Base-by-base conservation (phyloP, 2,329 filamentous ascomycete genomes). In the Aspergillus sp. region DNA sequence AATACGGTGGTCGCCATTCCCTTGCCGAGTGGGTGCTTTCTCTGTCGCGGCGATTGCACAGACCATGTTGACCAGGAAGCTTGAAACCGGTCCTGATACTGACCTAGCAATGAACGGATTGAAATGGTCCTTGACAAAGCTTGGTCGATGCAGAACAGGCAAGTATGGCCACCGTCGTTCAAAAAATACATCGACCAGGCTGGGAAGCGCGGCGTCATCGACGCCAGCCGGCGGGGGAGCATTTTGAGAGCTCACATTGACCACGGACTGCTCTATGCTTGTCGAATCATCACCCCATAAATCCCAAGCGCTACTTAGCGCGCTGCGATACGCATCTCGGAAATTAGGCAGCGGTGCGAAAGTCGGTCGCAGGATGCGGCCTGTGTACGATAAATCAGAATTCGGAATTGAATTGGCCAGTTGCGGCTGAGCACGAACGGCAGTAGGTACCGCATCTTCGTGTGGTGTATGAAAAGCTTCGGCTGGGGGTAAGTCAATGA, bases 141-240 rank as follows among this genome's bases (percentile, higher is more conserved):
- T 59, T 2, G 59, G 60, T 50, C 59, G 58, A 47, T 68, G 65
- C 2, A 68, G 51, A 4, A 67, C 59, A 12, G 66, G 66, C 9
- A 67, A 52, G 44, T 68, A 66, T 4, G 67, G 65, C 68, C 66
- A 69, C 49, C 66, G 56, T n/a, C 57, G 50, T 34, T 59, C 60
- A 39, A 70, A 70, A 41, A 69, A 70, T 8, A 50, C 54, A n/a
- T 62, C 57, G 17, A 61, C 50, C 20, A 68, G 34, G 8, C 53
- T 45, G 9, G 56, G 4, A 34, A 51, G 58, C 8, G 47, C 41
- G 2, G 34, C 47, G 8, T 56, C 17, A 20, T 57, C 46, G 34
- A 57, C 34, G 11, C 34, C n/a, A 11, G 41, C 7, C n/a, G 17
- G 13, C 5, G n/a, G 13, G 13, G 40, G 8, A 19, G 15, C 20